These are phyloP conservation scores for Botrytis medusae DNA, from an alignment of 2,329 filamentous ascomycete species.

Conservation along the genomic window DNA sequence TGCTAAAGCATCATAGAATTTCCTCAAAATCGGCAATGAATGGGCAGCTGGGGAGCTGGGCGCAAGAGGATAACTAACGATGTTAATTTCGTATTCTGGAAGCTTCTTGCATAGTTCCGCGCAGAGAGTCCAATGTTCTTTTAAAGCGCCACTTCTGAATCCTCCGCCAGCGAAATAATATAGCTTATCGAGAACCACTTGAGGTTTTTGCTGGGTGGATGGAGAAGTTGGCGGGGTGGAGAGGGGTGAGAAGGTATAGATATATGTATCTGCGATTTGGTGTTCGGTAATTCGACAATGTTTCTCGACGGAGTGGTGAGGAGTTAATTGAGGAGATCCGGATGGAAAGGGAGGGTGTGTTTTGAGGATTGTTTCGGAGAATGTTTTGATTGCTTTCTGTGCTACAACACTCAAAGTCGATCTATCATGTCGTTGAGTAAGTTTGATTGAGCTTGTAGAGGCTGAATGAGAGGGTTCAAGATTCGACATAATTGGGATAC, in stretches of 20 bases:
- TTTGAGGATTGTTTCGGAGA: constrained; percentile 5
- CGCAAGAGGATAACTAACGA: neutral
- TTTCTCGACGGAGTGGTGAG: constrained; percentile 1
- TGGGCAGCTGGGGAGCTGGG: neutral
- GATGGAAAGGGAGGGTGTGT: neutral
- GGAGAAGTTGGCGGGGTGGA: neutral
- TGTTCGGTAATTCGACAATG: constrained; percentile 5
- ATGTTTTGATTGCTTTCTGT: constrained; percentile 2
- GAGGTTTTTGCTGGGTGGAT: neutral
- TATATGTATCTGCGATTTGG: constrained; percentile 1
- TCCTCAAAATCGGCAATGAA: neutral
- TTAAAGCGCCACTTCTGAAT: neutral
- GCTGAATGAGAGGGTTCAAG: neutral
- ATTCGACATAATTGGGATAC: neutral
- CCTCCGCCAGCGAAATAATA: constrained; percentile 13
- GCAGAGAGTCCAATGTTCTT: constrained; percentile 10
- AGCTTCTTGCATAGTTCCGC: neutral
- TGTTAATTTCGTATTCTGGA: neutral
- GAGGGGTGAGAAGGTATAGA: neutral
- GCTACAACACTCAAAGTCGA: neutral
- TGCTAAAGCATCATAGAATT: neutral
- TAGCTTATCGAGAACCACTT: neutral
- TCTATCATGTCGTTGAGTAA: constrained; percentile 12
- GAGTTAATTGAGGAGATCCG: neutral
- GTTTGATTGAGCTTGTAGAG: constrained; percentile 5